A percentile compares a stretch with the other conserved stretches of the same genome.
Evolutionary conservation across 768 basidiomycete species (phyloP).

Genomic region (Lactarius hatsudake): DNA sequence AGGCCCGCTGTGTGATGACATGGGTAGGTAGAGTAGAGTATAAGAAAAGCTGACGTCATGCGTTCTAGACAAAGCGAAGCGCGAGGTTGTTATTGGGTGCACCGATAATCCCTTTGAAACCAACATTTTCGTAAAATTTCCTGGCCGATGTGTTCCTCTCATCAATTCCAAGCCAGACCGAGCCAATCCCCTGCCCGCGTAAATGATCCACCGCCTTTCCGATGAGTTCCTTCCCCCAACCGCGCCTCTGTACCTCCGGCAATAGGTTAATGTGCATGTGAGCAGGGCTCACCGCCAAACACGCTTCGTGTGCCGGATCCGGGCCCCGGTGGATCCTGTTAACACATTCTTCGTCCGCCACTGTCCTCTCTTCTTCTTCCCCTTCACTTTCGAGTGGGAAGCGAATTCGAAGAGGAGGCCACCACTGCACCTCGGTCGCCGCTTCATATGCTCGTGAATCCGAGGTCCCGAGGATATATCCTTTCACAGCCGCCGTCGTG

Average conservation of each 20-base stretch:
- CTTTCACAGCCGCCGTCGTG: constrained; percentile 51
- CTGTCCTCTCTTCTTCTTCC: constrained; percentile 28
- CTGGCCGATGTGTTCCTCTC: constrained; percentile 58
- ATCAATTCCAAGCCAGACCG: constrained; percentile 70
- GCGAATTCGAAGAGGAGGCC: constrained; percentile 55
- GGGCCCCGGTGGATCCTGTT: constrained; percentile 36
- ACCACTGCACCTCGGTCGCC: constrained; percentile 57
- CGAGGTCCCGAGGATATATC: constrained; percentile 65
- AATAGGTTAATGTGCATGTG: constrained; percentile 77
- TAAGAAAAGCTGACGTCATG: constrained; percentile 10
- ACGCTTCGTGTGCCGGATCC: constrained; percentile 45
- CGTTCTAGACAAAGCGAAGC: constrained; percentile 40
- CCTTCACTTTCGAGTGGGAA: constrained; percentile 41
- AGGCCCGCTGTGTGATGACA: neutral
- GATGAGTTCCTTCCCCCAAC: constrained; percentile 70
- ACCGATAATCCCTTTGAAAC: constrained; percentile 57
- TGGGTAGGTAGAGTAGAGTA: neutral
- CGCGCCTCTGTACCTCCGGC: constrained; percentile 60
- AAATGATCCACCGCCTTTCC: constrained; percentile 52
- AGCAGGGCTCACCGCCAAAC: constrained; percentile 63
- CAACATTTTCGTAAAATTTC: constrained; percentile 59
- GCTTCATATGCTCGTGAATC: constrained; percentile 67
- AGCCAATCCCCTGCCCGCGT: constrained; percentile 42
- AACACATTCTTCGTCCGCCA: constrained; percentile 43
- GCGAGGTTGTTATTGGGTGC: constrained; percentile 52